These are phyloP conservation scores for Aspergillus hortae DNA, from an alignment of 2,329 filamentous ascomycete species.

Conservation along the genomic window DNA sequence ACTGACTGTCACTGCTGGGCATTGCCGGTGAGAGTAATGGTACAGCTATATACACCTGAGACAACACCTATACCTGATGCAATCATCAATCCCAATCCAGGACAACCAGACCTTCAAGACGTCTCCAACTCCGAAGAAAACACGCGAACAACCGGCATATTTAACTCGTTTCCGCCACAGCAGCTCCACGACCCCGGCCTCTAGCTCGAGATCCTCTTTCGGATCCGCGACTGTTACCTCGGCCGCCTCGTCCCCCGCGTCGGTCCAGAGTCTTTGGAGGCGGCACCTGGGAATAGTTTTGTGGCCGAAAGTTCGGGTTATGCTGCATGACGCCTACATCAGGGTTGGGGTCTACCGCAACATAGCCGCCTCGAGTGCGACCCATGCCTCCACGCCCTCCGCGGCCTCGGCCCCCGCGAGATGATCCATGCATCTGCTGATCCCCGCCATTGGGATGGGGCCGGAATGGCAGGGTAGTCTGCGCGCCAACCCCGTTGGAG, in stretches of 20 bases:
- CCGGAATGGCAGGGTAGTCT: constrained; percentile 29
- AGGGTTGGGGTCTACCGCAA: constrained; percentile 48
- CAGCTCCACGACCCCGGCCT: constrained; percentile 28
- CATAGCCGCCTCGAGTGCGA: constrained; percentile 35
- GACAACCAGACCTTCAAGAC: background rate
- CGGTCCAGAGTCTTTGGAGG: constrained; percentile 41
- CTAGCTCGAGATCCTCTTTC: constrained; percentile 29
- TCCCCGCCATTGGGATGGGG: constrained; percentile 25
- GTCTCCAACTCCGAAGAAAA: background rate
- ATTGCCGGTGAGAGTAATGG: background rate
- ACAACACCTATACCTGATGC: background rate
- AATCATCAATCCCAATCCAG: background rate
- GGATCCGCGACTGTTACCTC: constrained; percentile 22
- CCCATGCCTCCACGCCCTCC: constrained; percentile 29
- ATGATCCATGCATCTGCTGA: constrained; percentile 16
- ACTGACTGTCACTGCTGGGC: background rate
- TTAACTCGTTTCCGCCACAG: constrained; percentile 3
- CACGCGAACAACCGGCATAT: background rate
- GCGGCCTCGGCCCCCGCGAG: constrained; percentile 29
- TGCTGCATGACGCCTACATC: constrained; percentile 52
- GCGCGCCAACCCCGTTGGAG: constrained; percentile 21
- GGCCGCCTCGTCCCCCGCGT: constrained; percentile 36
- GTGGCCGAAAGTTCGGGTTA: constrained; percentile 56
- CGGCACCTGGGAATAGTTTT: constrained; percentile 51
- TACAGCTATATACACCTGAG: background rate